phyloP scores from a whole-genome alignment of 495 filamentous ascomycete species.

The Chaetomidium leptoderma region DNA sequence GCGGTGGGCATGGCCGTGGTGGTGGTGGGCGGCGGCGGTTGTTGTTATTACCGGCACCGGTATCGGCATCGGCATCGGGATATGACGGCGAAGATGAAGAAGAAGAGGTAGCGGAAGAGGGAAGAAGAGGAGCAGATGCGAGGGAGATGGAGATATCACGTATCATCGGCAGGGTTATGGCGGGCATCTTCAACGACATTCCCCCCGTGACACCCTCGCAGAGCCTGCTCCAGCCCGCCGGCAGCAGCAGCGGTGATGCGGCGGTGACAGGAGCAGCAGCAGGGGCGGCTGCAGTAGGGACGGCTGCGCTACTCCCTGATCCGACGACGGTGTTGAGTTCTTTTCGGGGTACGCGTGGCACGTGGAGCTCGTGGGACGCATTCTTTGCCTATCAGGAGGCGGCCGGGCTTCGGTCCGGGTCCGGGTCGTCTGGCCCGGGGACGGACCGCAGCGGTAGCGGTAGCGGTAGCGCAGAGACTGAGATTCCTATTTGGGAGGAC shows the following conservation, averaged over 20 bases:
- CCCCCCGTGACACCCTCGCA: background rate
- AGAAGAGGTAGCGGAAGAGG: no score
- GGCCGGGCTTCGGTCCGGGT: no score
- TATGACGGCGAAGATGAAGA: background rate
- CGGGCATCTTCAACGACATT: background rate
- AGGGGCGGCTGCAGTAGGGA: background rate
- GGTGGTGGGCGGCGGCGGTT: no score
- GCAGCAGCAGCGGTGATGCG: no score
- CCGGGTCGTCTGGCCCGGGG: no score
- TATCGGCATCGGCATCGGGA: background rate
- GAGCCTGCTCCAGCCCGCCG: background rate
- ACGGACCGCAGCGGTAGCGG: no score
- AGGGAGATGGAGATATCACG: background rate
- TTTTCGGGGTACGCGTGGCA: background rate
- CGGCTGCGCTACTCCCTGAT: background rate
- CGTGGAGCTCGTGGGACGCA: background rate
- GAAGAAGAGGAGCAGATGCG: no score
- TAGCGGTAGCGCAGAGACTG: no score
- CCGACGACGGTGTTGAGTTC: background rate
- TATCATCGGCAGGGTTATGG: background rate
- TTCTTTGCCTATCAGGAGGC: slow-evolving; percentile 9
- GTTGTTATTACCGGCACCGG: no score
- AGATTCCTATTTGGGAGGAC: background rate
- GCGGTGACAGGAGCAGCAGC: no score
- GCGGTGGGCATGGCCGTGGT: background rate